Evolutionary conservation across 345 rosid genomes (phyloP), one percentile per base, ranked within the genome.

Genomic region (Cardamine resedifolia): DNA sequence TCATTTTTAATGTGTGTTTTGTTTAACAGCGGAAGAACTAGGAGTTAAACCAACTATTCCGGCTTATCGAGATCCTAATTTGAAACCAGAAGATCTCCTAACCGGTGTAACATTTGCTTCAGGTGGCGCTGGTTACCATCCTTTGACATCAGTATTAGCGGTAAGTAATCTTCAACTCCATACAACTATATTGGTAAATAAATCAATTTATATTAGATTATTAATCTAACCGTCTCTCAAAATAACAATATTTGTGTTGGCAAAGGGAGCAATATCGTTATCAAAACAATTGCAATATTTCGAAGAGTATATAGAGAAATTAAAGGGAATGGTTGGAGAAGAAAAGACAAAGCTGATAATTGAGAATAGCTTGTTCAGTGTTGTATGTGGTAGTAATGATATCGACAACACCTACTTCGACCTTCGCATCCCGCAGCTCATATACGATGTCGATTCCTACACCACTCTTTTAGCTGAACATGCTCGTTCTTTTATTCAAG

Each of bases 81-180:
- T 85, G 23, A 28, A 69, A 78, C 51, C 66, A 15, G 69, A 80
- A 36, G 90, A 89, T 49, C 88, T 89, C 34, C 76, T 83, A 4
- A 86, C 85, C 4, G 91, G 91, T 6, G 91, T 88, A 7, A 82
- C 82, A 62, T 87, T 85, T 38, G 90, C 87, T 48, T 87, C 88
- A 0, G 87, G 85, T 44, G 88, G 64, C 2, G 2, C 77, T 28
- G 92, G 92, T 26, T 88, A 73, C 10, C 82, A 81, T 71, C 87
- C 84, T 59, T 58, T 85, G 53, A 81, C 92, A 14, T 2, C 88
- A 4, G 10, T 70, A 58, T 0, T 75, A 52, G 69, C 50, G 70
- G 90, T 85, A 81, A 7, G 10, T 48, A 58, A n/a, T 58, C 49
- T 34, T 39, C 4, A 39, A 43, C 23, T 49, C 51, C 36, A 36